A percentile compares a stretch with the other conserved stretches of the same genome.
Conservation (phyloP, 140 eudicot genomes). For the Erigeron philadelphicus region DNA sequence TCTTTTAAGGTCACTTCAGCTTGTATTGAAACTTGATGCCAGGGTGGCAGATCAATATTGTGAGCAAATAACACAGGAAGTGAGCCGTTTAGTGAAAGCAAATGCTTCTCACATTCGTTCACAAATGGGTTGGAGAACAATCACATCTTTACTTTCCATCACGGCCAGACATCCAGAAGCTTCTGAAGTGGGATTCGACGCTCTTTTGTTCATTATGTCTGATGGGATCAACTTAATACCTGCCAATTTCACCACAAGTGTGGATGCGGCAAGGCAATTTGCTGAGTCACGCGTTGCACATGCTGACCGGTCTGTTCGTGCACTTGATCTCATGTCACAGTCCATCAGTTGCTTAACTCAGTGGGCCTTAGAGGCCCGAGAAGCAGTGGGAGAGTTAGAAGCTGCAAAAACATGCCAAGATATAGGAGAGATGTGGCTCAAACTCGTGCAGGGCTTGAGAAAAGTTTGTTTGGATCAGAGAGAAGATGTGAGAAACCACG, state of each 20-base stretch:
- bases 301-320: constrained; percentile 68
- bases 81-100: constrained; percentile 72
- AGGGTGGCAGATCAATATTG: constrained; percentile 91
- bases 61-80: constrained; percentile 90
- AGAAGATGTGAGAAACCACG: constrained; percentile 92
- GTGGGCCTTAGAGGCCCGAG: constrained; percentile 72
- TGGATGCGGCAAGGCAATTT: constrained; percentile 85
- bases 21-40: constrained; percentile 80
- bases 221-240: constrained; percentile 76
- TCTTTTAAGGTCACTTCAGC: constrained; percentile 72
- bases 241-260: constrained; percentile 57
- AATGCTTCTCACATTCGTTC: constrained; percentile 79
- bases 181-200: constrained; percentile 91
- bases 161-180: constrained; percentile 91
- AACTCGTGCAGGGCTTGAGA: constrained; percentile 74
- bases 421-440: constrained; percentile 98
- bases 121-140: constrained; percentile 85
- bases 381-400: constrained; percentile 52
- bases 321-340: constrained; percentile 81
- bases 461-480: constrained; percentile 96
- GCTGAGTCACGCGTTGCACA: constrained; percentile 92
- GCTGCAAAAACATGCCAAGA: constrained; percentile 59
- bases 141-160: constrained; percentile 67
- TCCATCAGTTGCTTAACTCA: constrained; percentile 58
- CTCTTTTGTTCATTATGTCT: constrained; percentile 71